Percentiles rank a stretch among this genome's conserved stretches.
phyloP scores from a whole-genome alignment of 2,329 filamentous ascomycete genomes.

The Diaporthe sp. region DNA sequence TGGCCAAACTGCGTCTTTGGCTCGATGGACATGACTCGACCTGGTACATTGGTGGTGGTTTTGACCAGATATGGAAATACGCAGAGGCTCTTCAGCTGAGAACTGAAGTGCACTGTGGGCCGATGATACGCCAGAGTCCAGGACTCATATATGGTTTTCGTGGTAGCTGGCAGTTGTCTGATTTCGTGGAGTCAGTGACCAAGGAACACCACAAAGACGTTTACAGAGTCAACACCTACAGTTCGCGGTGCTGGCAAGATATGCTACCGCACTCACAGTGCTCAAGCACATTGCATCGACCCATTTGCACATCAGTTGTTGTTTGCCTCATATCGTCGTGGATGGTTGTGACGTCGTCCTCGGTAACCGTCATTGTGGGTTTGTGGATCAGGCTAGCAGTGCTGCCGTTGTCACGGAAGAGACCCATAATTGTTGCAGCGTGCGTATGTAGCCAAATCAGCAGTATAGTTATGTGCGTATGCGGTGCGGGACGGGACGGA shows the following conservation, averaged over 20 bases:
- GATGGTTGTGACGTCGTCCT: constrained; percentile 15
- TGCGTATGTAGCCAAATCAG: neutral
- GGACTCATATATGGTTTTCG: constrained; percentile 8
- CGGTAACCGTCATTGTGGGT: neutral
- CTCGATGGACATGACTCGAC: constrained; percentile 42
- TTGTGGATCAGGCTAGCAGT: constrained; percentile 6
- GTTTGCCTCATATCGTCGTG: neutral
- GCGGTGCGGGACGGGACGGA: neutral
- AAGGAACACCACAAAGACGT: neutral
- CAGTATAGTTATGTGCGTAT: neutral
- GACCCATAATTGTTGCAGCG: neutral
- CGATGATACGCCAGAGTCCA: constrained; percentile 20
- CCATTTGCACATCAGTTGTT: neutral
- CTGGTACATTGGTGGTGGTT: constrained; percentile 12
- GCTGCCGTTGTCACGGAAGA: neutral
- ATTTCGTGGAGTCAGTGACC: neutral
- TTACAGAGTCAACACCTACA: neutral
- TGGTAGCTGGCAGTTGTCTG: constrained; percentile 25
- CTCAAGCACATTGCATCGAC: neutral
- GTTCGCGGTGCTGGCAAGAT: neutral
- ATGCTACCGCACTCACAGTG: neutral
- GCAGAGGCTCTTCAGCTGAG: neutral
- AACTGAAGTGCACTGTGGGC: neutral
- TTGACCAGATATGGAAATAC: neutral
- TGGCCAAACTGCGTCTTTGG: constrained; percentile 44